Percentiles rank a stretch among this genome's conserved stretches.
Conservation (phyloP, 805 yeast species). For the Starmerella roubikii region DNA sequence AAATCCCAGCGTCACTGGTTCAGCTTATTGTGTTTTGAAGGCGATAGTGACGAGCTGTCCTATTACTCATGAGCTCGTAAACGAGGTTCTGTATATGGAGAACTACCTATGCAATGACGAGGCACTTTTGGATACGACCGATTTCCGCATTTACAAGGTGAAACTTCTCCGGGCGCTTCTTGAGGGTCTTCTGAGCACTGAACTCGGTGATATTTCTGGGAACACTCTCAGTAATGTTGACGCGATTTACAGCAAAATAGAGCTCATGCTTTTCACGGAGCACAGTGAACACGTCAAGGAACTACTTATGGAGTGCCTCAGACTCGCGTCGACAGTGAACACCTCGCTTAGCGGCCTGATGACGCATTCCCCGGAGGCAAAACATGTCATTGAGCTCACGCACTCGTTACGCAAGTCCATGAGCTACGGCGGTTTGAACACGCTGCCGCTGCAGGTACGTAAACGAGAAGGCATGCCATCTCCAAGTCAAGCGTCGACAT, state of each 20-base stretch:
- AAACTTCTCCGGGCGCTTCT: conserved; percentile 11
- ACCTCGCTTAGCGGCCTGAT: too few species aligned
- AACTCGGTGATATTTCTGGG: neutral
- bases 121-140: conserved; percentile 3
- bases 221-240: neutral
- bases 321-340: neutral
- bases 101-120: conserved; percentile 6
- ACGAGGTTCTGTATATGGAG: conserved; percentile 14
- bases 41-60: conserved; percentile 9
- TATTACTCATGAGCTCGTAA: conserved; percentile 11
- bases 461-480: too few species aligned
- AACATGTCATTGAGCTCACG: too few species aligned
- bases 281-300: neutral
- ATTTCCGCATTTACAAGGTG: conserved; percentile 14
- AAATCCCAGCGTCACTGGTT: conserved; percentile 2
- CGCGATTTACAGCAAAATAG: conserved; percentile 10
- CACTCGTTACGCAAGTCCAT: too few species aligned
- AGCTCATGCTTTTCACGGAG: neutral
- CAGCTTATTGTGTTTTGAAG: conserved; percentile 13
- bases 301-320: neutral
- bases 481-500: too few species aligned
- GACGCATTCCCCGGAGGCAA: too few species aligned
- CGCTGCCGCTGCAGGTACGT: too few species aligned
- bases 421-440: too few species aligned
- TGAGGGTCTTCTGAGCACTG: conserved; percentile 6